A percentile compares a stretch with the other conserved stretches of the same genome.
These are phyloP conservation scores for Tremella fuciformis DNA, from an alignment of 768 basidiomycete species.

Conservation along the genomic window DNA sequence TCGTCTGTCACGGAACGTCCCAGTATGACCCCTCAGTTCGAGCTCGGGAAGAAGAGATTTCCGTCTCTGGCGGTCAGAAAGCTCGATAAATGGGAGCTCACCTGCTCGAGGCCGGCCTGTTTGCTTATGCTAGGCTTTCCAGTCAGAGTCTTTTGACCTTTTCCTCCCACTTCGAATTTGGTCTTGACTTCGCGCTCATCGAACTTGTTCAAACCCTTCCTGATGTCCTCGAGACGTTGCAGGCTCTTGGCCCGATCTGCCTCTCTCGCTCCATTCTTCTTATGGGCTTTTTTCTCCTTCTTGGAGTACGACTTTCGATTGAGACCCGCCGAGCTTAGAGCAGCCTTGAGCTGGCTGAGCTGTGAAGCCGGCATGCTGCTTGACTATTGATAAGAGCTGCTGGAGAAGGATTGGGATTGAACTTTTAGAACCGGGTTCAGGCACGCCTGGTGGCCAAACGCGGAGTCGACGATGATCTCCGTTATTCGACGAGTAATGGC, in stretches of 20 bases:
- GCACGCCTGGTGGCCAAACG: too few species aligned
- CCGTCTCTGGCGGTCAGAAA: constrained; percentile 61
- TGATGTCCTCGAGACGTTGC: constrained; percentile 76
- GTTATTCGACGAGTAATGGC: too few species aligned
- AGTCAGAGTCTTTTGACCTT: constrained; percentile 74
- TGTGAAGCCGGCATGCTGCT: constrained; percentile 62
- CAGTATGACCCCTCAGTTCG: constrained; percentile 73
- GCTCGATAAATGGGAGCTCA: constrained; percentile 51
- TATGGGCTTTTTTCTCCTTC: constrained; percentile 63
- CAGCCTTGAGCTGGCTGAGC: constrained; percentile 82
- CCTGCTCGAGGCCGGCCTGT: constrained; percentile 85
- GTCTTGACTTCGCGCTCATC: constrained; percentile 82
- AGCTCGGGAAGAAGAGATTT: constrained; percentile 85
- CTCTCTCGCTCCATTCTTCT: constrained; percentile 63
- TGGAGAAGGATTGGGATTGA: too few species aligned
- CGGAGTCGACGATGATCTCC: too few species aligned
- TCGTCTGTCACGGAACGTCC: constrained; percentile 86
- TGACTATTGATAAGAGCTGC: too few species aligned
- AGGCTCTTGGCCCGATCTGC: constrained; percentile 68
- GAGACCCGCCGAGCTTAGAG: constrained; percentile 76
- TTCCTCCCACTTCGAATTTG: constrained; percentile 79
- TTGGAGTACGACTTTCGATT: constrained; percentile 58
- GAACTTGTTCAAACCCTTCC: constrained; percentile 84
- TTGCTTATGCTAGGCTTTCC: constrained; percentile 86
- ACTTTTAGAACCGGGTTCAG: too few species aligned